A percentile compares a stretch with the other conserved stretches of the same genome.
These are phyloP conservation scores for Parathielavia appendiculata DNA, from an alignment of 495 filamentous ascomycete species.

Conservation along the genomic window DNA sequence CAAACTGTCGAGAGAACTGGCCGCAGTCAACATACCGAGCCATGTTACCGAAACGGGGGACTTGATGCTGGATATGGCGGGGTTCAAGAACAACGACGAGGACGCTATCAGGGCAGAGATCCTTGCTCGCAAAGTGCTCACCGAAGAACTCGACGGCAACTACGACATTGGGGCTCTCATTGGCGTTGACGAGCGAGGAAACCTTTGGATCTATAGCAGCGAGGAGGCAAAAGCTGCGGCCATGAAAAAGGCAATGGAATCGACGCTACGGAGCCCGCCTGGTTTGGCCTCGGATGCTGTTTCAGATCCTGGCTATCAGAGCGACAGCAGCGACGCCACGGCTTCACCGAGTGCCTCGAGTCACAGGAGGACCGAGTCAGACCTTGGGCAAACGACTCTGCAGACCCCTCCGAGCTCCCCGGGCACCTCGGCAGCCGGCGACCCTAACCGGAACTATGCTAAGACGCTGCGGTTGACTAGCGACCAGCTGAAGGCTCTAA, in stretches of 20 bases:
- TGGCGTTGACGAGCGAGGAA: conserved; percentile 88
- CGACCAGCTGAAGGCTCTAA: conserved; percentile 83
- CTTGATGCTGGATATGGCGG: conserved; percentile 96
- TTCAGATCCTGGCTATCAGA: conserved; percentile 92
- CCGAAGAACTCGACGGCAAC: conserved; percentile 87
- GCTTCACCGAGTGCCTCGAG: conserved; percentile 34
- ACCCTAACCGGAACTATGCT: conserved; percentile 80
- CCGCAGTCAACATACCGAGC: conserved; percentile 83
- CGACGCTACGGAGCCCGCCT: conserved; percentile 43
- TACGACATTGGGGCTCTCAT: conserved; percentile 96
- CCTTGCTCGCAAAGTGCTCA: conserved; percentile 89
- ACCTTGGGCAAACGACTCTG: conserved; percentile 59
- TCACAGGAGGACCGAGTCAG: conserved; percentile 59
- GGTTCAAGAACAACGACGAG: conserved; percentile 88
- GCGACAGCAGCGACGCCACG: conserved; percentile 53
- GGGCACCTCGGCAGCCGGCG: conserved; percentile 50
- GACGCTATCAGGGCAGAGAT: conserved; percentile 87
- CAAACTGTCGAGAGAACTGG: conserved; percentile 80
- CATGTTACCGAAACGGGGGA: conserved; percentile 91
- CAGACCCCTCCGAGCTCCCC: conserved; percentile 77
- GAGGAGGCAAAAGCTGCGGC: conserved; percentile 85
- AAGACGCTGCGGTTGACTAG: conserved; percentile 96
- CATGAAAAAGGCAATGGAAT: conserved; percentile 44
- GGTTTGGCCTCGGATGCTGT: conserved; percentile 63
- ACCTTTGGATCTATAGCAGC: conserved; percentile 97